Base-by-base conservation (phyloP, 345 rosid species). In the Punica granatum region DNA sequence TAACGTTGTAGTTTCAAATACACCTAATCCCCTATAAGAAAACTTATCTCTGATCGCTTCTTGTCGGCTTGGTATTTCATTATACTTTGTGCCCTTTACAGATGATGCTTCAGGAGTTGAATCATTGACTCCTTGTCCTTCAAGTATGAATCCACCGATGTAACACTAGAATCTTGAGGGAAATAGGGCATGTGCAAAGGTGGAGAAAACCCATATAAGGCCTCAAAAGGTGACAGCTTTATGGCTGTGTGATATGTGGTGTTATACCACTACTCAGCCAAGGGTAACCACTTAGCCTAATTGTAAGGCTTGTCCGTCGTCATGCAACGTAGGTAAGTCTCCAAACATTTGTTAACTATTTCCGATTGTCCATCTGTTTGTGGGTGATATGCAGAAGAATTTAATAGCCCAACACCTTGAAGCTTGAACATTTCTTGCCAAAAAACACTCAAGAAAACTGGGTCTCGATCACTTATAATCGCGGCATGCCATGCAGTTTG, bases 211-310 rank as follows among this genome's bases (percentile, higher is more conserved):
- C 63, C 70, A 32, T 67, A 67, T 0, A 67, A n/a, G 11, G 70
- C 63, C n/a, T 67, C 23, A n/a, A 42, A 51, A 1, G 3, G 63
- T 1, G 70, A 3, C 35, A 18, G 44, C 0, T 43, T 44, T 8
- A 37, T 66, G 0, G 60, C 6, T 0, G 60, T 41, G n/a, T 48
- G 63, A 16, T 0, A 49, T 14, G 37, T 13, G 7, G 70, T 46
- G 32, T 67, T 67, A 19, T 67, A 67, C 63, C 63, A 67, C 62
- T 41, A 67, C 25, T 67, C 42, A 0, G 70, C 60, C 3, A 46
- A 15, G 0, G 70, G 15, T 14, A 51, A 23, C 70, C 70, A 67
- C 12, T 32, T 12, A 4, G 1, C 10, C 63, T 63, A 67, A 0
- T 30, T 4, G 5, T 10, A 0, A 7, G 71, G 65, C 0, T 14